Conservation (phyloP, 306 rosid species). For the Oxytropis ochrocephala region DNA sequence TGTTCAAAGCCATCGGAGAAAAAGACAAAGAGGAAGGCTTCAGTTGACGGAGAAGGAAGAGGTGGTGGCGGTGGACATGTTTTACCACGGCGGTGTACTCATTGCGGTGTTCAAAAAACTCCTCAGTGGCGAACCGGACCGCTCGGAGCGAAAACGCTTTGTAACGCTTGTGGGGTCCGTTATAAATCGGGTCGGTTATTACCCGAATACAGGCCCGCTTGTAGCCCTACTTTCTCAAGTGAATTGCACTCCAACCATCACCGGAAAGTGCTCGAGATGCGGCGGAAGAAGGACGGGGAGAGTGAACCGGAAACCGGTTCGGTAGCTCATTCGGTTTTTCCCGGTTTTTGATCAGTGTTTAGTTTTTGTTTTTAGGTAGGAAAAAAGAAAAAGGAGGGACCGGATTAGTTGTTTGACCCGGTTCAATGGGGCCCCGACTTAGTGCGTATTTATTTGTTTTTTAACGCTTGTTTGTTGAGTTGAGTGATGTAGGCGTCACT, state of each 20-base stretch:
- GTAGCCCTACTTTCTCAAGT: conserved; percentile 84
- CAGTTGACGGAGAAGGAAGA: background rate
- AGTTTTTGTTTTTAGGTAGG: background rate
- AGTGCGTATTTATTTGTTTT: conserved; percentile 34
- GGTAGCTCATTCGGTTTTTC: background rate
- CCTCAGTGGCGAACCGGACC: conserved; percentile 99
- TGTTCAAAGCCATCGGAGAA: conserved; percentile 26
- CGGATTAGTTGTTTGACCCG: conserved; percentile 9
- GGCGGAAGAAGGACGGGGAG: conserved; percentile 57
- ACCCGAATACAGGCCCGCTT: conserved; percentile 91
- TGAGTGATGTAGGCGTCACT: conserved; percentile 36
- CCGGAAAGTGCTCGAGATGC: conserved; percentile 93
- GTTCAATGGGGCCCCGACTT: conserved; percentile 35
- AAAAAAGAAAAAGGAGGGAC: background rate
- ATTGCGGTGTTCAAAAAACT: conserved; percentile 92
- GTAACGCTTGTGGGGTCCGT: conserved; percentile 91
- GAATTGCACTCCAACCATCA: conserved; percentile 88
- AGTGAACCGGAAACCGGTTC: conserved; percentile 15
- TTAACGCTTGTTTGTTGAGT: conserved; percentile 24
- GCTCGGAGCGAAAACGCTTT: conserved; percentile 68
- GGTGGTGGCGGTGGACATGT: conserved; percentile 2
- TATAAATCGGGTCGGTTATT: conserved; percentile 85
- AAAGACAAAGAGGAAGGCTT: conserved; percentile 30
- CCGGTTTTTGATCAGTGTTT: background rate
- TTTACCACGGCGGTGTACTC: conserved; percentile 66